Evolutionary conservation across 441 rosid species (phyloP), one percentile per base, ranked within the genome.

Genomic region (Flueggea neowawraea): DNA sequence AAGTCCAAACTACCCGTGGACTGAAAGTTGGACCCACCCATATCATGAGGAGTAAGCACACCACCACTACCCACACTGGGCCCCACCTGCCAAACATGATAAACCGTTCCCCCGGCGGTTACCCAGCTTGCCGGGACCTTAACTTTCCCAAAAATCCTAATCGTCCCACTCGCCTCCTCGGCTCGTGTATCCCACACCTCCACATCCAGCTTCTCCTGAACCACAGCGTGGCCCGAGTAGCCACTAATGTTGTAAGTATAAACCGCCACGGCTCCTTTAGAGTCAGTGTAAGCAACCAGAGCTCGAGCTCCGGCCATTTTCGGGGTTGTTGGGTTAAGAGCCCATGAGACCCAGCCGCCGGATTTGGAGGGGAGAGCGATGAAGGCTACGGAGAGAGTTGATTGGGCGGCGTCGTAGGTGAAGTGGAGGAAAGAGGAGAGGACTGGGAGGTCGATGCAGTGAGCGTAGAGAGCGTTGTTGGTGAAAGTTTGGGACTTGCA

Each of bases 331-430:
- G 97, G 96, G 67, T 92, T 92, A 48, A 92, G 72, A n/a, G 85
- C 94, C 98, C 98, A 92, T 0, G 98, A 68, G 2, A 83, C 64
- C 97, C 97, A 92, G 12, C 97, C 94, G 4, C 60, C 49, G 0
- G 82, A 47, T 0, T 79, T 31, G 15, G 78, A 17, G n/a, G 91
- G 79, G 4, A 82, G 66, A 0, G 82, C 68, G 5, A 91, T 70
- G 69, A 59, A 90, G 6, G 93, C 96, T 12, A 93, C 56, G 0
- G 81, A 74, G 16, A 82, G 87, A 43, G 82, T 74, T 4, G 69
- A 47, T 28, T 80, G 66, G 17, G 82, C 49, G 0, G 74, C 16
- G 54, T 81, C 36, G 58, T 65, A 82, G 8, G 75, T 79, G 87
- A 90, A 93, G 69, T 90, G 95, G 31, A 93, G 88, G 68, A 60